These are phyloP conservation scores for Peronospora farinosa DNA, from an alignment of 352 stramenopile genomes.

Conservation along the genomic window DNA sequence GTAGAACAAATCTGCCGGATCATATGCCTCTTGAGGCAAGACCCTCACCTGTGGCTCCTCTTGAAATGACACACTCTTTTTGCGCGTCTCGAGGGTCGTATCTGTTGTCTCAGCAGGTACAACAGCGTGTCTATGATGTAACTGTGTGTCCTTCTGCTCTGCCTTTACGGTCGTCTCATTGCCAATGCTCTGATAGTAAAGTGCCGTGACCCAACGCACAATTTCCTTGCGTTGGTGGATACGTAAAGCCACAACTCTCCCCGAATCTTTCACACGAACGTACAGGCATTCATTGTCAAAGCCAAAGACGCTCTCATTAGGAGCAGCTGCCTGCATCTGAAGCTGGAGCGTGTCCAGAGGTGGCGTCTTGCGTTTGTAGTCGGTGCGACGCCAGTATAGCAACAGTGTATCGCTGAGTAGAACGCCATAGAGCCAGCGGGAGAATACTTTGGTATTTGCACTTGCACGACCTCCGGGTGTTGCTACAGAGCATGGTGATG, in stretches of 20 bases:
- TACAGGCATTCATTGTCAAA: slow-evolving; percentile 60
- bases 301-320: slow-evolving; percentile 52
- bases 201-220: slow-evolving; percentile 52
- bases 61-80: slow-evolving; percentile 52
- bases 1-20: slow-evolving; percentile 52
- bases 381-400: slow-evolving; percentile 46
- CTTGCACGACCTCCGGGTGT: slow-evolving; percentile 26
- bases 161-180: slow-evolving; percentile 1
- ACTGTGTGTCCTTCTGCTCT: slow-evolving; percentile 6
- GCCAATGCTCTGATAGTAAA: slow-evolving; percentile 53
- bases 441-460: slow-evolving; percentile 36
- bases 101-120: slow-evolving; percentile 2
- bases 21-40: slow-evolving; percentile 38
- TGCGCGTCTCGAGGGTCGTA: slow-evolving; percentile 9
- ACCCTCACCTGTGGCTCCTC: slow-evolving; percentile 45
- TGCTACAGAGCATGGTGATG: slow-evolving; percentile 20
- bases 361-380: slow-evolving; percentile 50
- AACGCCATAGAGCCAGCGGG: slow-evolving; percentile 53
- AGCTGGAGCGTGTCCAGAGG: slow-evolving; percentile 38
- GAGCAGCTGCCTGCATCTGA: slow-evolving; percentile 32
- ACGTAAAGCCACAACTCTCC: slow-evolving; percentile 38
- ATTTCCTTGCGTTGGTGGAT: slow-evolving; percentile 63
- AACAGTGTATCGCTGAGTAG: slow-evolving; percentile 37
- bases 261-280: slow-evolving; percentile 38
- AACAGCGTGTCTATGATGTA: slow-evolving; percentile 12